Evolutionary conservation across 2,329 filamentous ascomycete species (phyloP).

Genomic region (Calonectria montana): DNA sequence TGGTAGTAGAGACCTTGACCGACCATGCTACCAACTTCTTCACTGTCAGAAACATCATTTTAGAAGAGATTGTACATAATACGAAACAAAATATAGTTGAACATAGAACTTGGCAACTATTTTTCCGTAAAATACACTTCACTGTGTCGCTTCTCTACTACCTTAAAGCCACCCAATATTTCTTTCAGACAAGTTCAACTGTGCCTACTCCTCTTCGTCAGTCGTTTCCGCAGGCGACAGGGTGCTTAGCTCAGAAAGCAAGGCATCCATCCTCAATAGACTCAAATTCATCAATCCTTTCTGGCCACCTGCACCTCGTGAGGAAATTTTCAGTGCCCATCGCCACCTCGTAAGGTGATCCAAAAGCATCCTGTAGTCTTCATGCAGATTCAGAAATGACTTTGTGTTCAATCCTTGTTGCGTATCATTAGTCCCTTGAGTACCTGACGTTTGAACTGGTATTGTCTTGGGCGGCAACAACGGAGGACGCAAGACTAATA

Average conservation of each 20-base stretch:
- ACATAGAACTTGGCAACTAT: too few species aligned
- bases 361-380: not conserved
- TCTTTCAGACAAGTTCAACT: too few species aligned
- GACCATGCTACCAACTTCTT: too few species aligned
- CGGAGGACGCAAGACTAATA: not conserved
- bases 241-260: not conserved
- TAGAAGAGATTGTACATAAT: too few species aligned
- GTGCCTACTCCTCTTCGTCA: not conserved
- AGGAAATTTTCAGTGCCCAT: not conserved
- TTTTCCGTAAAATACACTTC: too few species aligned
- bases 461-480: not conserved
- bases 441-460: not conserved
- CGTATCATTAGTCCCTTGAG: not conserved
- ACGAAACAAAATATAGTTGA: too few species aligned
- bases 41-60: too few species aligned
- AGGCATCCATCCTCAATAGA: not conserved
- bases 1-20: too few species aligned
- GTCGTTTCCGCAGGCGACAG: not conserved
- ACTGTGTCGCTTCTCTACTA: too few species aligned
- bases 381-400: not conserved
- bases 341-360: not conserved
- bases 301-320: not conserved
- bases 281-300: not conserved
- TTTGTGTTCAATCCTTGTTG: not conserved
- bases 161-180: too few species aligned